Conservation (phyloP, 2,329 filamentous ascomycete genomes). For the Chaetomium olivaceum region DNA sequence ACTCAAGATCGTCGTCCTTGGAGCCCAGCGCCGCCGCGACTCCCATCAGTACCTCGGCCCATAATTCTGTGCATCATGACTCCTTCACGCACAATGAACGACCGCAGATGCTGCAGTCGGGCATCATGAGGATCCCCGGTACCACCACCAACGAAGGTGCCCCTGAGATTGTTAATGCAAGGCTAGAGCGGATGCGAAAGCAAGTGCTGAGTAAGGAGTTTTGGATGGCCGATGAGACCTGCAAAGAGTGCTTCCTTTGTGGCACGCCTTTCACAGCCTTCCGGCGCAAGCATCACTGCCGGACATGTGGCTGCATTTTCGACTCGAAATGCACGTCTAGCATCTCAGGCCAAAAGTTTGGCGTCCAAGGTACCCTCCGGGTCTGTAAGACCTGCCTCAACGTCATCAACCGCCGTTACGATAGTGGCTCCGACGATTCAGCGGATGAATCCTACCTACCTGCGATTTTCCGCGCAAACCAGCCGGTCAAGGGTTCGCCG, state of each 20-base stretch:
- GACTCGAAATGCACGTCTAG: constrained; percentile 93
- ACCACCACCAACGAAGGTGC: constrained; percentile 58
- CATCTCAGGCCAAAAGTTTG: constrained; percentile 85
- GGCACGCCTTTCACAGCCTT: constrained; percentile 90
- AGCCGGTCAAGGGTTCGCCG: constrained; percentile 45
- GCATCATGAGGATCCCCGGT: constrained; percentile 55
- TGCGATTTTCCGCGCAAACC: constrained; percentile 59
- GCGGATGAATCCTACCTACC: constrained; percentile 72
- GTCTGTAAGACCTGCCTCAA: constrained; percentile 92
- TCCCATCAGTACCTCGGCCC: constrained; percentile 58
- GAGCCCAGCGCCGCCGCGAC: constrained; percentile 58
- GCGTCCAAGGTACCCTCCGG: constrained; percentile 77
- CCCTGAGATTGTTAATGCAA: constrained; percentile 60
- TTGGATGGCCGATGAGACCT: constrained; percentile 99
- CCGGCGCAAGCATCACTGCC: constrained; percentile 92
- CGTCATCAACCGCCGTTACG: constrained; percentile 87
- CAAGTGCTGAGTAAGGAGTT: constrained; percentile 93
- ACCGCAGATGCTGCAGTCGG: constrained; percentile 48
- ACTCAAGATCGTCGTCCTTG: constrained; percentile 60
- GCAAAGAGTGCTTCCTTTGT: constrained; percentile 94
- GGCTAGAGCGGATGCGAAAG: constrained; percentile 72
- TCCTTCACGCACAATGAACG: constrained; percentile 53
- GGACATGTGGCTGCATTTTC: constrained; percentile 96
- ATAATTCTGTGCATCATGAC: constrained; percentile 59
- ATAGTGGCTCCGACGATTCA: constrained; percentile 85